Evolutionary conservation across 306 rosid species (phyloP).

Genomic region (Cucumis melo): DNA sequence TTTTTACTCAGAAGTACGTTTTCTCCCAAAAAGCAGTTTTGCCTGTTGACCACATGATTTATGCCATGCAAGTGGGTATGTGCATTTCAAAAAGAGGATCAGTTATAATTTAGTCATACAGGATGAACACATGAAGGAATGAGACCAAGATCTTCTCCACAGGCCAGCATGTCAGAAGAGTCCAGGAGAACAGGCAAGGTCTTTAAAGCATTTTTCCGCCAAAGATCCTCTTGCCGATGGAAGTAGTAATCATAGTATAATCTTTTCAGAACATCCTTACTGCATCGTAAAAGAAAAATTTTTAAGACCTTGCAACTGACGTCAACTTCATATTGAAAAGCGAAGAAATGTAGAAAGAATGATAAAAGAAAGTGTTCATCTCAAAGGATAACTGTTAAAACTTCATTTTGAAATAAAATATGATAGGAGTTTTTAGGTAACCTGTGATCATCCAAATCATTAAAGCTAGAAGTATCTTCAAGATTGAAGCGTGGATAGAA

Average conservation of each 20-base stretch:
- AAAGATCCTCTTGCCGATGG: conserved; percentile 90
- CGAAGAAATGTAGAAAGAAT: not conserved
- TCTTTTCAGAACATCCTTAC: conserved; percentile 68
- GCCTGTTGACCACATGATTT: not conserved
- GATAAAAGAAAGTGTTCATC: not conserved
- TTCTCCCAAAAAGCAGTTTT: not conserved
- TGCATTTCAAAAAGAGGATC: not conserved
- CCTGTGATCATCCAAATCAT: conserved; percentile 83
- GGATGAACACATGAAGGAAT: conserved; percentile 98
- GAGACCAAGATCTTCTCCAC: conserved; percentile 96
- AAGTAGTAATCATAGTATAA: conserved; percentile 84
- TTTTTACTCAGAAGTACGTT: not conserved
- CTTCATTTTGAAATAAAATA: not conserved
- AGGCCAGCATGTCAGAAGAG: conserved; percentile 83
- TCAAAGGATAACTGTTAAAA: not conserved
- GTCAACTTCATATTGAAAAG: not conserved
- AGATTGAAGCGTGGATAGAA: conserved; percentile 95
- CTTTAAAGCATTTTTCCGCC: conserved; percentile 91
- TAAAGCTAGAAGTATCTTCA: conserved; percentile 78
- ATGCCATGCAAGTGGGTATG: not conserved
- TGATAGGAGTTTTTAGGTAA: conserved; percentile 1
- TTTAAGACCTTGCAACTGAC: not conserved
- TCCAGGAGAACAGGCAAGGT: conserved; percentile 82
- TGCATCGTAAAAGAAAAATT: conserved; percentile 20
- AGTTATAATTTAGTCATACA: conserved; percentile 28